A percentile compares a stretch with the other conserved stretches of the same genome.
Conservation (phyloP, 495 filamentous ascomycete species). For the Trichoderma gamsii region DNA sequence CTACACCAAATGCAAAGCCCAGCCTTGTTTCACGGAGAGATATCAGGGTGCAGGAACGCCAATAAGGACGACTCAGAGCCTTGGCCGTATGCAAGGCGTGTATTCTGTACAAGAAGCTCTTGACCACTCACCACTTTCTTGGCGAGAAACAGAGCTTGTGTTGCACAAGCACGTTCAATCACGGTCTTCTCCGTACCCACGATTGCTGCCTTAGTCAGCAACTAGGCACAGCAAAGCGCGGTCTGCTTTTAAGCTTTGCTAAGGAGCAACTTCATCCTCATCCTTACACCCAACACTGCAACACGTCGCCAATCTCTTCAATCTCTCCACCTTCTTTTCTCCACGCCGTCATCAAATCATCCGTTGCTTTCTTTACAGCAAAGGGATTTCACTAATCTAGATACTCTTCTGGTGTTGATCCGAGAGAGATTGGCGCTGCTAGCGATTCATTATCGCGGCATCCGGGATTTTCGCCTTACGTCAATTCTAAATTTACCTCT, state of each 20-base stretch:
- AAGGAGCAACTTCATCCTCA: slow-evolving; percentile 6
- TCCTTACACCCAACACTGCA: not conserved
- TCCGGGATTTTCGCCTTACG: not conserved
- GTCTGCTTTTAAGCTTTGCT: not conserved
- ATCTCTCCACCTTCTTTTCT: not conserved
- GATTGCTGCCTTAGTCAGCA: not conserved
- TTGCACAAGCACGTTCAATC: not conserved
- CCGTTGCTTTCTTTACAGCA: not conserved
- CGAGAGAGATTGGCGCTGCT: not conserved
- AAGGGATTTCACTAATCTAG: not conserved
- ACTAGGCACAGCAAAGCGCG: not conserved
- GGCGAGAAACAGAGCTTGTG: not conserved
- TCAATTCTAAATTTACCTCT: not conserved
- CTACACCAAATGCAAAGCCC: not conserved
- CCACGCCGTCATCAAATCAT: not conserved
- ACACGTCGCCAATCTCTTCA: not conserved
- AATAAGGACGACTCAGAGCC: not conserved
- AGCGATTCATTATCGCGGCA: not conserved
- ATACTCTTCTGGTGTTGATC: not conserved
- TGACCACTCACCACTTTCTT: not conserved
- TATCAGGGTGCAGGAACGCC: not conserved
- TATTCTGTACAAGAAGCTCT: not conserved
- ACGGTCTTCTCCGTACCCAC: not conserved
- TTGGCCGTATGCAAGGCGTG: not conserved
- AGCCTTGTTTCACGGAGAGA: slow-evolving; percentile 6